Evolutionary conservation across 1,139 yeast species (phyloP).

Genomic region (Blastobotrys apis): DNA sequence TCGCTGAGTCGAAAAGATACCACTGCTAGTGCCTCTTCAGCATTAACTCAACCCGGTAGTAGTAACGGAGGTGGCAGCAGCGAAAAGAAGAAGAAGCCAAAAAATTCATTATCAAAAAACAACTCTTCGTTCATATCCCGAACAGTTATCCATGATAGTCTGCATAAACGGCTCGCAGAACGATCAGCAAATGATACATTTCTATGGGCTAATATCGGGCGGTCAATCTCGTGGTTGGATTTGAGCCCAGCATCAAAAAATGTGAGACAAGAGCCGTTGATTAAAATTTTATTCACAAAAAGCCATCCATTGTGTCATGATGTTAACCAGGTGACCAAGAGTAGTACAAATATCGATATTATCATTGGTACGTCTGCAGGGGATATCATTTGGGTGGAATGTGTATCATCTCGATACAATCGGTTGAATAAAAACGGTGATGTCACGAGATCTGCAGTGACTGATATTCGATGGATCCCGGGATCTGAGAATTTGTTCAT

Average conservation of each 20-base stretch:
- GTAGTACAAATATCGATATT: constrained; percentile 44
- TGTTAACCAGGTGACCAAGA: constrained; percentile 35
- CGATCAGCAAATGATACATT: constrained; percentile 27
- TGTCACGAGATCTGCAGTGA: constrained; percentile 36
- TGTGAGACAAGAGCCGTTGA: constrained; percentile 35
- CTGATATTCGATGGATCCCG: constrained; percentile 41
- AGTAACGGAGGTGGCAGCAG: neutral
- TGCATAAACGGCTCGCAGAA: constrained; percentile 32
- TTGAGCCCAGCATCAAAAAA: constrained; percentile 21
- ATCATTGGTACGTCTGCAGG: constrained; percentile 50
- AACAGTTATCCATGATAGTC: constrained; percentile 37
- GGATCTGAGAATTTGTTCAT: constrained; percentile 38
- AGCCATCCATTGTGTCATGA: constrained; percentile 42
- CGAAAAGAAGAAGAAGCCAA: constrained; percentile 22
- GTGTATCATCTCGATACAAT: constrained; percentile 43
- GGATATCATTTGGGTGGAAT: constrained; percentile 55
- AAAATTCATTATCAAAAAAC: constrained; percentile 36
- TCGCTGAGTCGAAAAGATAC: constrained; percentile 9
- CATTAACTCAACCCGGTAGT: constrained; percentile 2
- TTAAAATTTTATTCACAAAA: constrained; percentile 39
- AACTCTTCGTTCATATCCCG: constrained; percentile 39
- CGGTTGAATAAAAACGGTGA: constrained; percentile 48
- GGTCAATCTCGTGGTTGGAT: constrained; percentile 38
- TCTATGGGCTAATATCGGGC: constrained; percentile 36
- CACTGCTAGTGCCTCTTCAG: neutral